Base-by-base conservation (phyloP, 257 asterid species). In the Capsicum rhomboideum region DNA sequence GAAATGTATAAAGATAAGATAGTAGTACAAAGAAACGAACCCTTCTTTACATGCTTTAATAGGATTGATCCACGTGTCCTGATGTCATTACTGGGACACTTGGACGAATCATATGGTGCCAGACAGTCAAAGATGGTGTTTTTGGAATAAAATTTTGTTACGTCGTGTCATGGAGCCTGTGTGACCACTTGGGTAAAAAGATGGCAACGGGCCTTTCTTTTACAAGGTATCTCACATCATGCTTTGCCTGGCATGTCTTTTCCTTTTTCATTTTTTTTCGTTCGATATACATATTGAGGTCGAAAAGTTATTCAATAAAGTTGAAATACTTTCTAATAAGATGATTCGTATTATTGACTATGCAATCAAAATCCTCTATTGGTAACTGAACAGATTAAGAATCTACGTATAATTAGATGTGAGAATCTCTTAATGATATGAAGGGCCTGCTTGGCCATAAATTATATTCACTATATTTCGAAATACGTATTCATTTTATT, bases 151-250 rank as follows among this genome's bases (percentile, higher is more conserved):
- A 61, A 58, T 10, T 79, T 37, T 29, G 80, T 84, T 80, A 40
- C 81, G 85, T 86, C 85, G 52, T 29, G 64, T 85, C 83, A 82
- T 71, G 75, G 75, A 56, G 79, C 18, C 61, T 46, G 80, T 66
- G 29, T 83, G 88, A 83, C 55, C 34, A 64, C 58, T 42, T 31
- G 18, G 21, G 74, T 75, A 29, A 49, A 67, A 61, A 54, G 55
- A 61, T 54, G 28, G 72, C 49, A 69, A 54, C 64, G 84, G 82
- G 53, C 44, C 20, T 64, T 64, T 1, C 44, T 28, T 64, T 64
- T 64, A 64, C 72, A 17, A 64, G 11, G 42, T 28, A 28, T 13
- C 29, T 14, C 0, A 64, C 42, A 64, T 64, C 44, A 28, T 63
- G 11, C 11, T 0, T 6, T 26, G 11, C 34, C 18, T 59, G 4